A percentile compares a stretch with the other conserved stretches of the same genome.
phyloP scores from a whole-genome alignment of 2,329 filamentous ascomycete species.

The Fusarium decemcellulare region DNA sequence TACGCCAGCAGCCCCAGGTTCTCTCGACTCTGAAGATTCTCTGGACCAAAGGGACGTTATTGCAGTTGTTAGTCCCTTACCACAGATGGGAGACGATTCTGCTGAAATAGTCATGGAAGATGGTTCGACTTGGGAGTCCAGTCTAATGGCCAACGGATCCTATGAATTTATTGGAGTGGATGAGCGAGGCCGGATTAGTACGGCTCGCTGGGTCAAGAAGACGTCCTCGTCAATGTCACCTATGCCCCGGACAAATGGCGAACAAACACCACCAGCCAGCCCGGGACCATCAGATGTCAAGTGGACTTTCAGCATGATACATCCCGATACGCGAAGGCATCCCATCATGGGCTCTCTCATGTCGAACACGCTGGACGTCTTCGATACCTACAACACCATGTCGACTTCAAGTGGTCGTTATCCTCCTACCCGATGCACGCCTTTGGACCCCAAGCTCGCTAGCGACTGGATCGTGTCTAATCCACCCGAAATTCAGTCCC shows the following conservation, averaged over 20 bases:
- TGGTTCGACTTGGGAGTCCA: conserved; percentile 71
- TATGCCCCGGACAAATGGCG: conserved; percentile 33
- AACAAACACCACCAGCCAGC: conserved; percentile 42
- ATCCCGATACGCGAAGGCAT: conserved; percentile 77
- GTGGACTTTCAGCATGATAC: conserved; percentile 85
- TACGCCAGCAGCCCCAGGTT: conserved; percentile 38
- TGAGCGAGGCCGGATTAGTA: conserved; percentile 69
- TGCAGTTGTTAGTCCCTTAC: conserved; percentile 76
- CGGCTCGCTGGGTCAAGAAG: conserved; percentile 78
- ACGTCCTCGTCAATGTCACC: conserved; percentile 40
- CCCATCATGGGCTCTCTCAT: conserved; percentile 81
- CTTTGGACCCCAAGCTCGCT: conserved; percentile 39
- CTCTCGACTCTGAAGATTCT: conserved; percentile 61
- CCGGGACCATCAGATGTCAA: conserved; percentile 60
- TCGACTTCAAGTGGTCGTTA: conserved; percentile 64
- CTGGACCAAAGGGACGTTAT: conserved; percentile 69
- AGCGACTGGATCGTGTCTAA: conserved; percentile 41
- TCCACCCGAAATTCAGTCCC: conserved; percentile 45
- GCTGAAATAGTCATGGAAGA: conserved; percentile 78
- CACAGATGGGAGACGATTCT: conserved; percentile 63
- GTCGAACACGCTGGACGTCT: conserved; percentile 75
- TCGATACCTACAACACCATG: conserved; percentile 75
- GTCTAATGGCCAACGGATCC: conserved; percentile 66
- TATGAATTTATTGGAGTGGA: conserved; percentile 77
- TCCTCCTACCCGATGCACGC: conserved; percentile 59